phyloP scores from a whole-genome alignment of 352 stramenopile genomes.

The Phytophthora macrochlamydospora region DNA sequence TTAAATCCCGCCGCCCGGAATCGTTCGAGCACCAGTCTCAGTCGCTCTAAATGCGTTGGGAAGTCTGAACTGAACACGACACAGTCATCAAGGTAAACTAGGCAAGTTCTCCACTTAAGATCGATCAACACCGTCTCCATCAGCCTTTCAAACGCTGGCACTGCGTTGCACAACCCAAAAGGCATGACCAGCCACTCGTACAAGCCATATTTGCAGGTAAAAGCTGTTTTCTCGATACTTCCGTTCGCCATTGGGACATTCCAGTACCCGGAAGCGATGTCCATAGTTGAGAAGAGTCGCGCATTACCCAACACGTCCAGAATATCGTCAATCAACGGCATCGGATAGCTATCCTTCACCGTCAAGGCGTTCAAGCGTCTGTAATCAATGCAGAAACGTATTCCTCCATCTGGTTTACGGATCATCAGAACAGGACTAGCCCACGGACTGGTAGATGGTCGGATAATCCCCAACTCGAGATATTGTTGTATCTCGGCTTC shows the following conservation, averaged over 20 bases:
- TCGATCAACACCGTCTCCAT: slow-evolving; percentile 8
- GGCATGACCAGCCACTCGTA: slow-evolving; percentile 3
- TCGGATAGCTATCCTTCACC: slow-evolving; percentile 8
- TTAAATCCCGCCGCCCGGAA: slow-evolving; percentile 3
- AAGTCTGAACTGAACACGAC: slow-evolving; percentile 5
- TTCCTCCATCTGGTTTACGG: too few species aligned
- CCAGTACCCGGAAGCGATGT: slow-evolving; percentile 2
- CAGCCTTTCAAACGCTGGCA: not conserved
- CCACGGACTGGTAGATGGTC: too few species aligned
- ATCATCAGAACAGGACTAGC: too few species aligned
- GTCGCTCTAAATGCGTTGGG: not conserved
- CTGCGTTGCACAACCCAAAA: slow-evolving; percentile 3
- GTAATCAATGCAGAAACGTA: too few species aligned
- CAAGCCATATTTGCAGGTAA: not conserved
- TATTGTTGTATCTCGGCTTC: too few species aligned
- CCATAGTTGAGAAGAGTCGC: not conserved
- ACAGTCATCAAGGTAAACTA: slow-evolving; percentile 8
- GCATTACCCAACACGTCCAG: not conserved
- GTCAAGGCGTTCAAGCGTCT: not conserved
- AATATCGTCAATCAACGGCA: slow-evolving; percentile 5
- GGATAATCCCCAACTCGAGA: too few species aligned
- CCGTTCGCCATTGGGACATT: not conserved
- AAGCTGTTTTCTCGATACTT: slow-evolving; percentile 6
- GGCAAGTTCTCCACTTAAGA: slow-evolving; percentile 4
- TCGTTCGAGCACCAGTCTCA: not conserved